Evolutionary conservation across 2,329 filamentous ascomycete genomes (phyloP), one percentile per base, ranked within the genome.

Genomic region (Zarea fungicola): DNA sequence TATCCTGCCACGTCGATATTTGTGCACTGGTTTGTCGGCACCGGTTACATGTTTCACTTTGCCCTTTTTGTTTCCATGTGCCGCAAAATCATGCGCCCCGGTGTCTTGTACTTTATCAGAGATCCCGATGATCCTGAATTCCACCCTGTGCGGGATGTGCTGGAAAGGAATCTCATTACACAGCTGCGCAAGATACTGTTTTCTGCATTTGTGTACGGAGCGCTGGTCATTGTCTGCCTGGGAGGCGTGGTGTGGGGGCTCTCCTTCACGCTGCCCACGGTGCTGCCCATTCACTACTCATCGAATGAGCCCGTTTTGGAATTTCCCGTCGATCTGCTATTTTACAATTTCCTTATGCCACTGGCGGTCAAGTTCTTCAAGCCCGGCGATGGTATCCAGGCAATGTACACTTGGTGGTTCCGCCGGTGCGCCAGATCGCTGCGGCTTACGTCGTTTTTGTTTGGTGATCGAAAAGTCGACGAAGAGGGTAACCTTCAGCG

Each of bases 41-140:
- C 93, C 4, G 95, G 91, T 54, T 99, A 99, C 68, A 99, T 99
- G 95, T 99, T 99, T 70, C 93, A 99, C 65, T 99, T 99, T 64
- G 93, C 93, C 5, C 78, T 99, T 3, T 99, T 99, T 63, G 93
- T 99, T 16, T 95, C 91, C 49, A 97, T 99, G 91, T 99, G 93
- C 68, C 85, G 93, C 54, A 96, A 96, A 71, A 96, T 97, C 51
- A 88, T 99, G 85, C 85, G 93, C 54, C 89, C 83, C 57, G 93
- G 93, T 44, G 93, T 99, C 34, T 75, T 99, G 51, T 97, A 96
- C 72, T 99, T 99, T 65, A 99, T 99, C 59, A 83, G 93, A 54
- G 95, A 99, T 65, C 93, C 93, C 6, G 95, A 99, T 65, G 93
- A 99, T 66, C 93, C 95, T 8, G 96, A 93, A 11, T 99, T 99